Evolutionary conservation across 2,329 filamentous ascomycete genomes (phyloP).

Genomic region (Verruconis gallopava): DNA sequence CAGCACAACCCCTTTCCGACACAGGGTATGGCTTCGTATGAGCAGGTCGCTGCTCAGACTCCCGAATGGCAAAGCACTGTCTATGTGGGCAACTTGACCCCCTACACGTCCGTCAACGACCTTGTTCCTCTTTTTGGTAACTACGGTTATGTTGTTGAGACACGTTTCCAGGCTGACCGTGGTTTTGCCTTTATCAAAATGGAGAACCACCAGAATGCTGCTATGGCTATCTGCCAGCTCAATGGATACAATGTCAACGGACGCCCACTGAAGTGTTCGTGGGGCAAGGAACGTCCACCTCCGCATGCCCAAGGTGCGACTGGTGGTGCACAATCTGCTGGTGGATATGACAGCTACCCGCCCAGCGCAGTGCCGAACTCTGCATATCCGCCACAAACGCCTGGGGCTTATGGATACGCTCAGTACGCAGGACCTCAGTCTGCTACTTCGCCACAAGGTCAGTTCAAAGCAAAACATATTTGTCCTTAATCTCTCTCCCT

Average conservation of each 20-base stretch:
- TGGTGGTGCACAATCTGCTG: conserved; percentile 5
- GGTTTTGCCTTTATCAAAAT: conserved; percentile 99
- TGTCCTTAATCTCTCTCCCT: conserved; percentile 17
- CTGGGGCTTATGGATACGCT: conserved; percentile 49
- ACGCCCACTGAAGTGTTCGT: conserved; percentile 94
- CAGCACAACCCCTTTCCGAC: conserved; percentile 91
- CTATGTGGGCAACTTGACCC: conserved; percentile 95
- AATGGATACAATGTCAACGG: conserved; percentile 98
- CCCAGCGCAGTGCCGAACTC: conserved; percentile 62
- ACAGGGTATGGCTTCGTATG: conserved; percentile 91
- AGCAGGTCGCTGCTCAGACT: conserved; percentile 91
- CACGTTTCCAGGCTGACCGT: conserved; percentile 92
- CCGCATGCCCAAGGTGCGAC: conserved; percentile 32
- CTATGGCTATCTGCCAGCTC: conserved; percentile 83
- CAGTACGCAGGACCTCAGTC: conserved; percentile 69
- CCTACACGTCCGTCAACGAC: conserved; percentile 93
- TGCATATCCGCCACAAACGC: conserved; percentile 66
- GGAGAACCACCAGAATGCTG: conserved; percentile 95
- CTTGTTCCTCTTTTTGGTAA: conserved; percentile 97
- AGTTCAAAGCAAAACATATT: conserved; percentile 25
- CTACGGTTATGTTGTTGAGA: conserved; percentile 95
- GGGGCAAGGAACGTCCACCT: conserved; percentile 98
- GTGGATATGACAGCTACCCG: conserved; percentile 56
- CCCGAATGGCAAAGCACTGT: conserved; percentile 96
- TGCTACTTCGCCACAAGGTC: conserved; percentile 49